Base-by-base conservation (phyloP, 805 yeast genomes). In the Starmerella apis region DNA sequence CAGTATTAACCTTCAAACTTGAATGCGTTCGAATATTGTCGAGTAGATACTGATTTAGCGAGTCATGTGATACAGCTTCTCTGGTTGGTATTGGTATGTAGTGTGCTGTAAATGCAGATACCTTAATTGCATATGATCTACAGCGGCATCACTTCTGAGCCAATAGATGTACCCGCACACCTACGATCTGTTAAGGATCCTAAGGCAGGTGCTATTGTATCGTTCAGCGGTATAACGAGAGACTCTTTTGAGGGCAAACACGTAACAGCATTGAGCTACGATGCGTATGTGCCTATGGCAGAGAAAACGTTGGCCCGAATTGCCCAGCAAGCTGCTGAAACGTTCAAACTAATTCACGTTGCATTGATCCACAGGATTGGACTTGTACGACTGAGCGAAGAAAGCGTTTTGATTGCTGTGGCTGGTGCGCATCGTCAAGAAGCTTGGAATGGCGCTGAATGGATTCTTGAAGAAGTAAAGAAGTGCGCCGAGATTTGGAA, bases 201-300 rank as follows among this genome's bases (percentile, higher is more conserved):
- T 2, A 50, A 59, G 22, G 72, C 77, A 0, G 79, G 80, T 1
- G 79, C 78, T 0, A 66, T 73, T 3, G 69, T 75, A 4, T 64
- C 67, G 41, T 75, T 75, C 62, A 74, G 72, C 4, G 80, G 80
- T 1, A 72, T 72, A 10, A 75, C 80, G 7, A 61, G 79, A 48
- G 71, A 72, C 56, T 61, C 61, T 19, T 69, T 73, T 56, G 71
- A 68, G 19, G 68, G 67, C 14, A 70, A 71, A 46, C 58, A 52
- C 7, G 80, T 75, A 7, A 51, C 51, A 2, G 59, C 65, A 16
- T 61, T 75, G 18, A 57, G 68, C n/a, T 75, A 74, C 54, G 79
- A 75, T 48, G 71, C 76, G 1, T 74, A 74, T 48, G 58, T 54
- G 10, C 64, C 61, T n/a, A 58, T 73, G 38, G 78, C 79, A 0